phyloP scores from a whole-genome alignment of 148 eudicot genomes.

The Agrostemma githago region DNA sequence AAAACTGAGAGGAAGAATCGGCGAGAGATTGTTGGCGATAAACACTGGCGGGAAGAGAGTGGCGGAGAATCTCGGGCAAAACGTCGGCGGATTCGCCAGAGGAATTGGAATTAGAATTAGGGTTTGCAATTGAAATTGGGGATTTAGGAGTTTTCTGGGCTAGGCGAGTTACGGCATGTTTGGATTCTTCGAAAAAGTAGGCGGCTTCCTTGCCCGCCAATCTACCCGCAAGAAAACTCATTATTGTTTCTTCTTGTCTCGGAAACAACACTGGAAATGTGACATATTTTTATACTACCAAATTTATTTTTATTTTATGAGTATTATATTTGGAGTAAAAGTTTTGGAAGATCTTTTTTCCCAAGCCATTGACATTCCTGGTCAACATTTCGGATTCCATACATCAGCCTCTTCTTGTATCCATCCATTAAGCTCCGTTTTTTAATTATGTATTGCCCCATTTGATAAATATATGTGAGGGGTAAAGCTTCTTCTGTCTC shows the following conservation, averaged over 20 bases:
- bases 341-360: not conserved
- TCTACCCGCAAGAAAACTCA: conserved; percentile 17
- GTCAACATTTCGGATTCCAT: not conserved
- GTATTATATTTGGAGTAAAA: not conserved
- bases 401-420: too few relatives aligned
- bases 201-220: conserved; percentile 15
- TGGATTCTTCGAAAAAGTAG: conserved; percentile 16
- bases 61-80: conserved; percentile 73
- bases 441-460: too few relatives aligned
- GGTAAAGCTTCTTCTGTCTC: too few relatives aligned
- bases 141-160: conserved; percentile 19
- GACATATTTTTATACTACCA: not conserved
- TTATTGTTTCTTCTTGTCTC: not conserved
- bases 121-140: not conserved
- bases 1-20: conserved; percentile 33
- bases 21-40: conserved; percentile 29
- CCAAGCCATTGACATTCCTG: not conserved
- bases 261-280: not conserved
- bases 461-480: too few relatives aligned
- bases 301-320: too few relatives aligned
- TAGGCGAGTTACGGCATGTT: conserved; percentile 48
- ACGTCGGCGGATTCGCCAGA: conserved; percentile 38
- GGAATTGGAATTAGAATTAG: conserved; percentile 10
- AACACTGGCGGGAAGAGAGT: conserved; percentile 63
- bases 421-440: too few relatives aligned